Evolutionary conservation across 176 grass and related monocot genomes (phyloP), one percentile per base, ranked within the genome.

Genomic region (Poa annua): DNA sequence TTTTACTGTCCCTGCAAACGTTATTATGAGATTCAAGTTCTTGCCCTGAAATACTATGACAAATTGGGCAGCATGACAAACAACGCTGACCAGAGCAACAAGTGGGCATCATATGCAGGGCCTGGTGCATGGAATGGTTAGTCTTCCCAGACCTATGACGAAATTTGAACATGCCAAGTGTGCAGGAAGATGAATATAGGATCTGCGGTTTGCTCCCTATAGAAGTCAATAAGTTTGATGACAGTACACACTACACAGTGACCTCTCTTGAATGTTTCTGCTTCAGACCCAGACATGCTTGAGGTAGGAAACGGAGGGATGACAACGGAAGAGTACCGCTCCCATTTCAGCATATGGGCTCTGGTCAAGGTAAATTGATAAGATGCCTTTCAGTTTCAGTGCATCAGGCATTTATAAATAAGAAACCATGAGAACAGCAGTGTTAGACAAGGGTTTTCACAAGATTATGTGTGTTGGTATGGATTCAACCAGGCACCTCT

Each of bases 91-190:
- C 15, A 71, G 20, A 94, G 89, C 38, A 15, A 94, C 71, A 83
- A 52, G 33, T 87, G 83, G 68, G 92, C 92, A 22, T 69, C 80
- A 49, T 94, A 94, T 72, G 92, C 89, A 75, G 66, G 75, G 48
- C 92, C 54, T 72, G 87, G 92, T 79, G 92, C 89, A 79, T 94
- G 92, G 92, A 94, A 94, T 84, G 89, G 87, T 94, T 76, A 82
- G 78, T 61, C 32, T 66, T 60, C 42, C 25, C 33, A 70, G 71
- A 19, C 57, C 16, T 50, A 47, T 10, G 16, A 71, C 48, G 39
- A 41, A 57, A 22, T 29, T 80, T 81, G 52, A 66, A 22, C 35
- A 60, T 50, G 38, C 36, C 19, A 78, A 78, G 22, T 78, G 21
- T 44, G 21, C 55, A 78, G 22, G 36, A 22, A 17, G n/a, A 44